Conservation (phyloP, 805 yeast genomes). For the Jamesozyma rosinii region DNA sequence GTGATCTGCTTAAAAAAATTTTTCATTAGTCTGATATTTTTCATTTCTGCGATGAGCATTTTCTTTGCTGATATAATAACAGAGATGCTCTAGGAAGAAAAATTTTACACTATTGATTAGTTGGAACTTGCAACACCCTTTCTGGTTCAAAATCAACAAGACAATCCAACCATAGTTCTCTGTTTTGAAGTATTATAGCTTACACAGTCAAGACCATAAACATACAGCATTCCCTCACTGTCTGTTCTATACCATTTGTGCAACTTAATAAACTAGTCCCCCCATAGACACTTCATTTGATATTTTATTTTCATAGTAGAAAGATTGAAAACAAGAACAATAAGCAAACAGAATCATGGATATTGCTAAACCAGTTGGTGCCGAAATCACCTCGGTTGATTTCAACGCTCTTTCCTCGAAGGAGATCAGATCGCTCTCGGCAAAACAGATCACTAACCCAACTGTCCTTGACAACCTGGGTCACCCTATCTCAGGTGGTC, state of each 20-base stretch:
- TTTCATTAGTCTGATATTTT: not conserved
- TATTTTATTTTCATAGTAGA: not conserved
- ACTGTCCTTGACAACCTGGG: constrained; percentile 93
- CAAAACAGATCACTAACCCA: constrained; percentile 91
- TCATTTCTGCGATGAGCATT: not conserved
- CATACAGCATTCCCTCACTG: constrained; percentile 2
- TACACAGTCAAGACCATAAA: not conserved
- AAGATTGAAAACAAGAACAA: constrained; percentile 1
- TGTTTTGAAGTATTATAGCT: not conserved
- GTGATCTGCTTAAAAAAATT: not conserved
- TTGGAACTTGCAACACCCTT: no score
- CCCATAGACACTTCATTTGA: no score
- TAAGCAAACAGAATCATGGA: constrained; percentile 50
- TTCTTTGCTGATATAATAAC: not conserved
- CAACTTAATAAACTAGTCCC: not conserved
- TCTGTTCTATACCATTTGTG: no score
- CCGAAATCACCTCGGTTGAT: constrained; percentile 86
- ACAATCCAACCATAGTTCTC: not conserved
- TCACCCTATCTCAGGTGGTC: constrained; percentile 88
- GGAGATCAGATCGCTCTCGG: constrained; percentile 80
- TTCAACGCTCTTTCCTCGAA: constrained; percentile 74
- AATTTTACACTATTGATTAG: no score
- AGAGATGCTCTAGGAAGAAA: no score
- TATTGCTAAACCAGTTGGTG: constrained; percentile 92
- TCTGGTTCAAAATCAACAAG: no score